Percentiles rank a stretch among this genome's conserved stretches.
Conservation (phyloP, 1,284 basidiomycete genomes). For the Apiotrichum akiyoshidainum region DNA sequence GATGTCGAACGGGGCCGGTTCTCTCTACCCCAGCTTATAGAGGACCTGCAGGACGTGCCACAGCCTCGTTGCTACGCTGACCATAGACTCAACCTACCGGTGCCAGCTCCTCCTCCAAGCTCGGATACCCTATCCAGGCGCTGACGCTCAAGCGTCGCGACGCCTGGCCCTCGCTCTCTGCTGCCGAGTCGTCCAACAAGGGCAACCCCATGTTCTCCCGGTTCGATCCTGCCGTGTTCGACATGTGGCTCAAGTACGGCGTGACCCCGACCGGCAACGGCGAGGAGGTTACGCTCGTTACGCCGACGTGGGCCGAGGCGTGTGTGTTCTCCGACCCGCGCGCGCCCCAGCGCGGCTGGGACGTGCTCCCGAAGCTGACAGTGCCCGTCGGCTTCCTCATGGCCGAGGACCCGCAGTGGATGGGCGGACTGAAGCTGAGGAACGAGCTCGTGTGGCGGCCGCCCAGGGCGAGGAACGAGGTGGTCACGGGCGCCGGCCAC, state of each 20-base stretch:
- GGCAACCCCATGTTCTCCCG: conserved; percentile 43
- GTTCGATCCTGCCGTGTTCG: conserved; percentile 61
- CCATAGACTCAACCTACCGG: conserved; percentile 53
- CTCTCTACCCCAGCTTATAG: too few relatives aligned
- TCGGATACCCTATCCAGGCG: conserved; percentile 12
- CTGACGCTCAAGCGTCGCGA: conserved; percentile 8
- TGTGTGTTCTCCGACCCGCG: conserved; percentile 32
- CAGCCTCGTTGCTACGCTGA: not conserved
- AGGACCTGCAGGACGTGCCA: too few relatives aligned
- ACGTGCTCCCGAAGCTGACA: conserved; percentile 30
- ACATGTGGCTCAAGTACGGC: conserved; percentile 62
- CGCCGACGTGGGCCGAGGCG: conserved; percentile 37
- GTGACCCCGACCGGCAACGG: conserved; percentile 50
- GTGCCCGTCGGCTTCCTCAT: conserved; percentile 39
- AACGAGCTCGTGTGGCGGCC: conserved; percentile 28
- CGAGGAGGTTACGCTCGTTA: conserved; percentile 33
- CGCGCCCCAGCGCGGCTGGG: conserved; percentile 34
- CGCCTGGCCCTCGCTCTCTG: conserved; percentile 9
- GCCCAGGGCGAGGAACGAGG: conserved; percentile 27
- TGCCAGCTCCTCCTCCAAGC: conserved; percentile 55
- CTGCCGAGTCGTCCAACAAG: conserved; percentile 13
- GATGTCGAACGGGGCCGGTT: too few relatives aligned
- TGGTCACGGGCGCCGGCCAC: conserved; percentile 35
- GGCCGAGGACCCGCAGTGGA: conserved; percentile 23
- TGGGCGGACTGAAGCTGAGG: conserved; percentile 20